These are phyloP conservation scores for Rickenella mellea DNA, from an alignment of 768 basidiomycete species.

Conservation along the genomic window DNA sequence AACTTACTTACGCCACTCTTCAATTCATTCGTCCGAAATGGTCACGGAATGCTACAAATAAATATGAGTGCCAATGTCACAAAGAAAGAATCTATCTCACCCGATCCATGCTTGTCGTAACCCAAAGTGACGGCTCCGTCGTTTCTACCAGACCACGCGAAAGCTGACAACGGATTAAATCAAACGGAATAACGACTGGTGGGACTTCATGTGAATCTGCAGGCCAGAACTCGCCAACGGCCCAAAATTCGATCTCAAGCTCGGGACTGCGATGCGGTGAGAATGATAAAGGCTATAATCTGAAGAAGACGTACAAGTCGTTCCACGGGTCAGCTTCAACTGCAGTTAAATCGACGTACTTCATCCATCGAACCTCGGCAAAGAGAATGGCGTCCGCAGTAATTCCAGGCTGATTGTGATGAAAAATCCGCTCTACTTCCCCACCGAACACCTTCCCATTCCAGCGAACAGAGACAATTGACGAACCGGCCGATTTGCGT, in stretches of 20 bases:
- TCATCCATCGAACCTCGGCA: slow-evolving; percentile 5
- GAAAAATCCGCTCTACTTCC: slow-evolving; percentile 9
- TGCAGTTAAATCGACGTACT: not conserved
- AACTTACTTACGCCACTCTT: too few relatives aligned
- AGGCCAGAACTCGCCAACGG: slow-evolving; percentile 4
- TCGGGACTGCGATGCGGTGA: slow-evolving; percentile 10
- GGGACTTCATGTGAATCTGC: slow-evolving; percentile 1
- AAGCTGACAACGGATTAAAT: slow-evolving; percentile 11
- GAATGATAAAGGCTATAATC: not conserved
- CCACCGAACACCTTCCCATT: slow-evolving; percentile 4
- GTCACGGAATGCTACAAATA: too few relatives aligned
- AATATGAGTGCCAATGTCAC: too few relatives aligned
- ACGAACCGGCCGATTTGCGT: slow-evolving; percentile 8
- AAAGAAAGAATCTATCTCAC: too few relatives aligned
- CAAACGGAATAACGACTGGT: slow-evolving; percentile 9
- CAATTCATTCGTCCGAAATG: too few relatives aligned
- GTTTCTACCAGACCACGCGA: slow-evolving; percentile 5
- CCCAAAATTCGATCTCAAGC: slow-evolving; percentile 12
- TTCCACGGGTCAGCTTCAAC: slow-evolving; percentile 7
- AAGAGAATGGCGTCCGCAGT: not conserved
- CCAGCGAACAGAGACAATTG: slow-evolving; percentile 6
- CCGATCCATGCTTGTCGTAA: slow-evolving; percentile 9
- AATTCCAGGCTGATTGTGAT: slow-evolving; percentile 10
- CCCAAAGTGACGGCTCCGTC: slow-evolving; percentile 11
- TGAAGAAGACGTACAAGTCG: slow-evolving; percentile 6